Base-by-base conservation (phyloP, 2,329 filamentous ascomycete genomes). In the Botrytis hyacinthi region DNA sequence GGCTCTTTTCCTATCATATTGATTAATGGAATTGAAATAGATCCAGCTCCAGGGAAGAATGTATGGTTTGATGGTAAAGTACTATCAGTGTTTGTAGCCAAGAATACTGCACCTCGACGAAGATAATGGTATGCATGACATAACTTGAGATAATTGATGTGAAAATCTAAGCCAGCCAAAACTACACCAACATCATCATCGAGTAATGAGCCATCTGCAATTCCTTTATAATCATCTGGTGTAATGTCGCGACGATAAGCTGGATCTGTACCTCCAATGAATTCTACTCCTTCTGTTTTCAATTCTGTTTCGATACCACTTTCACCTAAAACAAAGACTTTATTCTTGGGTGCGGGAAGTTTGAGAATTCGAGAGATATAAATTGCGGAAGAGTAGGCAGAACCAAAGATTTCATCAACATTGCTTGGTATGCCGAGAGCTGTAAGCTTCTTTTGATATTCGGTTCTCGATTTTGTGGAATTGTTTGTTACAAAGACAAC, bases 401-500 rank as follows among this genome's bases (percentile, higher is more conserved):
- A 80, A 75, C 93, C 94, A 81, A 99, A 99, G 77, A 99, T 93
- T 84, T 99, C 96, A 81, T 98, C 94, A 61, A 92, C 89, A 74
- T 89, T 86, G 78, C 90, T 91, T 1, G 92, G 91, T 79, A 99
- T 97, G 65, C 92, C 92, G 81, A 98, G 87, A 71, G 85, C 85
- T 65, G 92, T 89, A 74, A 99, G 91, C 81, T 98, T 99, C 85
- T 95, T 94, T 82, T 92, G 91, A 84, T 99, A 99, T 82, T 98
- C 94, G 68, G 88, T 86, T 73, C 96, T 92, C 18, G 95, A 97
- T 82, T 99, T 99, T 73, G 96, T 98, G 80, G 94, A 98, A 85
- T 99, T 99, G 85, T 99, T 99, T 59, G 96, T 99, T 70, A 99
- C 96, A 81, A 99, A 99, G 72, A 99, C 91, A 48, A 96, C 88